A percentile compares a stretch with the other conserved stretches of the same genome.
phyloP scores from a whole-genome alignment of 768 basidiomycete species.

The Galerina sulciceps region DNA sequence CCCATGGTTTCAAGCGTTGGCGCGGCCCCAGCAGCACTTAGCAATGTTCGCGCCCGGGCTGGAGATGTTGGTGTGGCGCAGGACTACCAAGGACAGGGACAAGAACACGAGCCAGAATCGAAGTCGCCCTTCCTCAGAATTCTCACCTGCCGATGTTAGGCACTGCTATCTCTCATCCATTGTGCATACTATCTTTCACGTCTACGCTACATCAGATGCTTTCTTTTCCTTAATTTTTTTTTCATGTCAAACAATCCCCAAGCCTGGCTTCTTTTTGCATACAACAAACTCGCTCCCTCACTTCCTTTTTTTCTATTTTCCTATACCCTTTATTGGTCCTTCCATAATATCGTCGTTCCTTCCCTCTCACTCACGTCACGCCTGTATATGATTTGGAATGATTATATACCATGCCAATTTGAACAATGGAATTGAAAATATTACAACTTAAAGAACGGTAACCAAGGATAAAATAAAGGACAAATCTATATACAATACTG shows the following conservation, averaged over 20 bases:
- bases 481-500: slow-evolving; percentile 1
- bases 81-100: slow-evolving; percentile 57
- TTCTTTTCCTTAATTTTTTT: slow-evolving; percentile 16
- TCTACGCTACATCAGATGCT: slow-evolving; percentile 15
- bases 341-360: slow-evolving; percentile 24
- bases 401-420: slow-evolving; percentile 23
- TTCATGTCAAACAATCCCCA: slow-evolving; percentile 3
- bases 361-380: slow-evolving; percentile 34
- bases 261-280: slow-evolving; percentile 18
- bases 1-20: slow-evolving; percentile 79
- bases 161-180: slow-evolving; percentile 9
- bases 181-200: slow-evolving; percentile 10
- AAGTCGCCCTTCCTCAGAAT: slow-evolving; percentile 60
- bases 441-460: no score
- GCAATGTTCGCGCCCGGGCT: slow-evolving; percentile 70
- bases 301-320: slow-evolving; percentile 9
- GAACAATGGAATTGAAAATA: background rate
- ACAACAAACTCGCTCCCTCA: slow-evolving; percentile 20
- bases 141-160: slow-evolving; percentile 78
- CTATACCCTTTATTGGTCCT: slow-evolving; percentile 5
- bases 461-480: background rate
- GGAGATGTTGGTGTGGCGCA: slow-evolving; percentile 69
- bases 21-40: slow-evolving; percentile 73
- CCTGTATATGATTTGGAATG: slow-evolving; percentile 28
- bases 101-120: slow-evolving; percentile 46